phyloP scores from a whole-genome alignment of 495 filamentous ascomycete species.

The Podospora pseudocomata region DNA sequence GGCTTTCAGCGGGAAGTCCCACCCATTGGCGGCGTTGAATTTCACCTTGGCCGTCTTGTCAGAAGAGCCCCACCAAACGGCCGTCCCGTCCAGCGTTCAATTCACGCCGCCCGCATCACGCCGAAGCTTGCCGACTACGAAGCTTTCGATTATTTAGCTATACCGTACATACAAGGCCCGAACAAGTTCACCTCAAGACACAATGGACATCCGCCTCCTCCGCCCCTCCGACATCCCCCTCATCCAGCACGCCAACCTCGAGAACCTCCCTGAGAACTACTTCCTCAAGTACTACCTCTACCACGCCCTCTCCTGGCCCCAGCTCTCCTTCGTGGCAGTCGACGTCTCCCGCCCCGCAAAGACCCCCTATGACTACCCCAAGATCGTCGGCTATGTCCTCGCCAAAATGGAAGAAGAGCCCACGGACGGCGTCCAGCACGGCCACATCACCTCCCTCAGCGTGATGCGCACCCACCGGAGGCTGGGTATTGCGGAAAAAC shows the following conservation, averaged over 20 bases:
- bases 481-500: slow-evolving; percentile 88
- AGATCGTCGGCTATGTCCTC: slow-evolving; percentile 98
- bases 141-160: too few species aligned
- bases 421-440: slow-evolving; percentile 82
- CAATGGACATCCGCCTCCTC: slow-evolving; percentile 78
- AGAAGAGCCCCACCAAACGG: slow-evolving; percentile 9
- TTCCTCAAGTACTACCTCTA: slow-evolving; percentile 99
- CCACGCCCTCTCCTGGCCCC: slow-evolving; percentile 96
- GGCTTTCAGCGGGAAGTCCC: not conserved
- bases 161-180: not conserved
- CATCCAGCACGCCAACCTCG: slow-evolving; percentile 97
- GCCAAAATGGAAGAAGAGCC: slow-evolving; percentile 99
- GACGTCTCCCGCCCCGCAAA: slow-evolving; percentile 74
- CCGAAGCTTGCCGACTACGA: not conserved
- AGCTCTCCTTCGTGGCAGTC: slow-evolving; percentile 93
- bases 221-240: slow-evolving; percentile 78
- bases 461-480: slow-evolving; percentile 95
- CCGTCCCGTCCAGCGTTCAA: not conserved
- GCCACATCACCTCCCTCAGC: slow-evolving; percentile 90
- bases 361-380: slow-evolving; percentile 82
- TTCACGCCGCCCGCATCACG: not conserved
- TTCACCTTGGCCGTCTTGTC: not conserved
- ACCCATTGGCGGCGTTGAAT: slow-evolving; percentile 6
- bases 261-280: slow-evolving; percentile 99
- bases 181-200: not conserved